These are phyloP conservation scores for Casuarina cunninghamiana DNA, from an alignment of 306 rosid species.

Conservation along the genomic window DNA sequence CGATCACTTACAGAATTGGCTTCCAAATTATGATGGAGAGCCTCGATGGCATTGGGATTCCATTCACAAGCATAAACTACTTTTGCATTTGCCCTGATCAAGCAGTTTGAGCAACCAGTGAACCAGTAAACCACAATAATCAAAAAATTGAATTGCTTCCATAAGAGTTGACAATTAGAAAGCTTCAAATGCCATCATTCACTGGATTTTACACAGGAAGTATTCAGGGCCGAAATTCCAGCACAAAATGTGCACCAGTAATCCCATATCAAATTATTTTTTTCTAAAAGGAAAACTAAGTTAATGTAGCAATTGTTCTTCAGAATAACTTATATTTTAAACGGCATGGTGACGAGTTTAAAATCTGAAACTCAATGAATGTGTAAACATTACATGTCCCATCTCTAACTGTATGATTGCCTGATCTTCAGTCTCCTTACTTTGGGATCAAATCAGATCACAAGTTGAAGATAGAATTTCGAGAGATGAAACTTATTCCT, in stretches of 20 bases:
- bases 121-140: neutral
- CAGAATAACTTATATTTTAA: neutral
- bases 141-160: neutral
- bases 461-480: neutral
- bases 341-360: neutral
- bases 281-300: neutral
- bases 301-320: neutral
- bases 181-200: neutral
- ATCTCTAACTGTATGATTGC: neutral
- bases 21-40: slow-evolving; percentile 67
- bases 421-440: neutral
- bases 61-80: slow-evolving; percentile 93
- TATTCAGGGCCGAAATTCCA: neutral
- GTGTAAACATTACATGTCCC: neutral
- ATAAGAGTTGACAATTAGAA: neutral
- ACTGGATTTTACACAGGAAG: neutral
- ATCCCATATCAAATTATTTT: neutral
- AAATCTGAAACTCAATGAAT: neutral
- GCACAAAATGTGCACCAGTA: no score
- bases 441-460: neutral
- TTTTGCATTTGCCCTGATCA: slow-evolving; percentile 82
- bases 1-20: slow-evolving; percentile 66
- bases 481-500: neutral
- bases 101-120: slow-evolving; percentile 26
- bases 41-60: slow-evolving; percentile 85